Percentiles rank a stretch among this genome's conserved stretches.
phyloP scores from a whole-genome alignment of 805 yeast species.

The Starmerella sp. region DNA sequence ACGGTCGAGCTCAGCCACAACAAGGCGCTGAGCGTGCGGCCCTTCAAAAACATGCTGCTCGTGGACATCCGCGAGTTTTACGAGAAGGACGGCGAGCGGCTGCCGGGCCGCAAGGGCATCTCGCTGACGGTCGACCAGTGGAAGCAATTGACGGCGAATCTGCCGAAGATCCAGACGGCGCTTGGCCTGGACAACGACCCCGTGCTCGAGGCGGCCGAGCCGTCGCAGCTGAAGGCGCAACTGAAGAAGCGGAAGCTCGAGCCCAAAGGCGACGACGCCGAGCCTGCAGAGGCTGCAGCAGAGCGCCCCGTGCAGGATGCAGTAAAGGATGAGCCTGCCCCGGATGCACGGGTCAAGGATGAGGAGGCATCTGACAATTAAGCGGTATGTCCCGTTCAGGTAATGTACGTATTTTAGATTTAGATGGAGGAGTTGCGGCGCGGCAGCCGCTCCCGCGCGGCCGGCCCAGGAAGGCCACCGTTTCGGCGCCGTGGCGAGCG shows the following conservation, averaged over 20 bases:
- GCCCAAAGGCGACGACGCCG: not conserved
- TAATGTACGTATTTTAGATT: too few species aligned
- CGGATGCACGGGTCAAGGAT: too few species aligned
- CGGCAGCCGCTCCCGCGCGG: too few species aligned
- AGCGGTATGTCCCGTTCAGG: too few species aligned
- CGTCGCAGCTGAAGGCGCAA: not conserved
- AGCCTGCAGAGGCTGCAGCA: too few species aligned
- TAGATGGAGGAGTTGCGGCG: too few species aligned
- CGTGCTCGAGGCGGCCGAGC: not conserved
- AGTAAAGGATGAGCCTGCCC: too few species aligned
- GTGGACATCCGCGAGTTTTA: conserved; percentile 83
- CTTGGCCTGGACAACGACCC: conserved; percentile 4
- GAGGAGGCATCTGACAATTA: too few species aligned
- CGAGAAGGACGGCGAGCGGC: conserved; percentile 44
- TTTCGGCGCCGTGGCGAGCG: too few species aligned
- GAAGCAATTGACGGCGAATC: conserved; percentile 6
- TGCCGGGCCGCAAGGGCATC: conserved; percentile 66
- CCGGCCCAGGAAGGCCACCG: too few species aligned
- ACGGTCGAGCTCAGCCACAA: conserved; percentile 39
- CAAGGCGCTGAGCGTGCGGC: conserved; percentile 63
- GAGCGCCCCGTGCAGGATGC: too few species aligned
- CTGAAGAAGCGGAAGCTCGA: not conserved
- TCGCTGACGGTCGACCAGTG: conserved; percentile 19
- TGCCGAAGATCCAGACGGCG: conserved; percentile 9
- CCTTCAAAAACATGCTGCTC: conserved; percentile 52